These are phyloP conservation scores for Pisolithus albus DNA, from an alignment of 768 basidiomycete species.

Conservation along the genomic window DNA sequence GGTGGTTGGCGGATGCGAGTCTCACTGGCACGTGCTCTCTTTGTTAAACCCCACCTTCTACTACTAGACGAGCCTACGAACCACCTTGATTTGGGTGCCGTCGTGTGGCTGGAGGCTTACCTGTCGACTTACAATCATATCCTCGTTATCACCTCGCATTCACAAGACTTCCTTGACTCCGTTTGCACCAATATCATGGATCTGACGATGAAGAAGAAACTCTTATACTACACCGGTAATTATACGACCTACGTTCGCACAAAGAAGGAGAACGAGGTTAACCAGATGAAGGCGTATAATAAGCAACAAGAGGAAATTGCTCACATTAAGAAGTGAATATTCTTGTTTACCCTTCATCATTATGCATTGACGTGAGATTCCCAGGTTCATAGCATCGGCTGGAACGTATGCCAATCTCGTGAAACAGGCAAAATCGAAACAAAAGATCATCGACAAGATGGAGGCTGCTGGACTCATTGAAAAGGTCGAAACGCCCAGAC, in stretches of 20 bases:
- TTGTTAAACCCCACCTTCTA: slow-evolving; percentile 93
- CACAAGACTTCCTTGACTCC: slow-evolving; percentile 98
- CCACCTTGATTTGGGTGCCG: slow-evolving; percentile 93
- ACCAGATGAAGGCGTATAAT: slow-evolving; percentile 98
- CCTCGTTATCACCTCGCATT: slow-evolving; percentile 94
- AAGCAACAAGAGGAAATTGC: slow-evolving; percentile 99
- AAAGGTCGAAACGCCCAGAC: slow-evolving; percentile 70
- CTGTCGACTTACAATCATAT: slow-evolving; percentile 98
- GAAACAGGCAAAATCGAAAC: slow-evolving; percentile 98
- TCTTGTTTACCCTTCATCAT: background rate
- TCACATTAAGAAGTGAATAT: slow-evolving; percentile 90
- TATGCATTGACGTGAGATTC: slow-evolving; percentile 5
- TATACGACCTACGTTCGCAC: slow-evolving; percentile 97
- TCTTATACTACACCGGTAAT: slow-evolving; percentile 93
- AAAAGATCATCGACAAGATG: slow-evolving; percentile 99
- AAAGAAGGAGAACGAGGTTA: slow-evolving; percentile 95
- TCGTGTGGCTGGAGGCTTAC: slow-evolving; percentile 99
- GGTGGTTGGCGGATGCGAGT: slow-evolving; percentile 99
- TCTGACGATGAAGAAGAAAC: slow-evolving; percentile 83
- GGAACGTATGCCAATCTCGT: slow-evolving; percentile 99
- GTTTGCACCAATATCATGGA: slow-evolving; percentile 99
- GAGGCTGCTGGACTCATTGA: slow-evolving; percentile 97
- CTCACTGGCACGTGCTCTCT: slow-evolving; percentile 89
- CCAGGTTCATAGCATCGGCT: slow-evolving; percentile 94
- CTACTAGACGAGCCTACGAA: slow-evolving; percentile 91